These are phyloP conservation scores for Aspergillus sp. DNA, from an alignment of 2,329 filamentous ascomycete genomes.

Conservation along the genomic window DNA sequence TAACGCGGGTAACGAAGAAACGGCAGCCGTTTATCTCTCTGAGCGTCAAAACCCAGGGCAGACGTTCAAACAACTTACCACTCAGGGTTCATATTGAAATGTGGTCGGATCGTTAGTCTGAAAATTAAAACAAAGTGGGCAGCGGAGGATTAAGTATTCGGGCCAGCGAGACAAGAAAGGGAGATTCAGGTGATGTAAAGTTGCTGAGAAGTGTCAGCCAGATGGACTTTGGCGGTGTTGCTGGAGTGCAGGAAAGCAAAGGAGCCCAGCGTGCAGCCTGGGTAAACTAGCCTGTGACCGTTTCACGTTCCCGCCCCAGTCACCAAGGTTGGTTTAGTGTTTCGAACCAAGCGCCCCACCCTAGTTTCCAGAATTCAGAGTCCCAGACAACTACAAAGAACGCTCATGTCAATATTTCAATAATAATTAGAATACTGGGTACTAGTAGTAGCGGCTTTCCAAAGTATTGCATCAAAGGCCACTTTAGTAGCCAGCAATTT, in stretches of 20 bases:
- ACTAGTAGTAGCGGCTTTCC: too few species aligned
- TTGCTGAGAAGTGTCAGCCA: constrained; percentile 24
- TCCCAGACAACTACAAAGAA: background rate
- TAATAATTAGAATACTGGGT: too few species aligned
- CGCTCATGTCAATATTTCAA: too few species aligned
- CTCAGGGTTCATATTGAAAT: constrained; percentile 51
- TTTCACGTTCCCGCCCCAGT: constrained; percentile 27
- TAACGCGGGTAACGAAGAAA: constrained; percentile 1
- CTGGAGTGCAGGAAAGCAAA: constrained; percentile 35
- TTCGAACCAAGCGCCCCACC: constrained; percentile 16
- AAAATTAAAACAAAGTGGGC: constrained; percentile 3
- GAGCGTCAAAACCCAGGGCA: constrained; percentile 16
- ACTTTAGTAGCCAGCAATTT: too few species aligned
- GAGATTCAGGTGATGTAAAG: constrained; percentile 23
- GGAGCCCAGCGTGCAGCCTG: constrained; percentile 32
- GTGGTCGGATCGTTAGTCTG: background rate
- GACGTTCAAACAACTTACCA: constrained; percentile 43
- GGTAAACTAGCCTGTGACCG: constrained; percentile 23
- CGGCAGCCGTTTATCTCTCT: constrained; percentile 5
- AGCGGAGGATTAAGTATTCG: constrained; percentile 12
- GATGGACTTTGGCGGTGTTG: constrained; percentile 33
- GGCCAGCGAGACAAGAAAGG: constrained; percentile 8
- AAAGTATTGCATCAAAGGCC: too few species aligned
- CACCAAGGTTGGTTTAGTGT: constrained; percentile 24
- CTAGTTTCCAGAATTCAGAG: background rate